Percentiles rank a stretch among this genome's conserved stretches.
Conservation (phyloP, 2,329 filamentous ascomycete species). For the Aspergillus aculeatinus region DNA sequence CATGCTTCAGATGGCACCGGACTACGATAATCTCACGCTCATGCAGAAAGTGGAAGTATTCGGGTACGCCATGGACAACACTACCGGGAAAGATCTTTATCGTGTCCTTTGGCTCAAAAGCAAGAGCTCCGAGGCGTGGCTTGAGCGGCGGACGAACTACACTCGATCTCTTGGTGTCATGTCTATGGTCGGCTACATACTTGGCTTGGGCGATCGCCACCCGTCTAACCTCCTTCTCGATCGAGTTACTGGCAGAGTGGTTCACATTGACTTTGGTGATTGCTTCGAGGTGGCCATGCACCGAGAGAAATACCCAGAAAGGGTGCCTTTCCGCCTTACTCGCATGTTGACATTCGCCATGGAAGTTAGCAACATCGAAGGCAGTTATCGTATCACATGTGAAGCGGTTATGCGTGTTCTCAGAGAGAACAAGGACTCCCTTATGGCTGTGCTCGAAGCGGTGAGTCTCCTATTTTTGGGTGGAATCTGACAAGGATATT, state of each 20-base stretch:
- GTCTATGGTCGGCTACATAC: slow-evolving; percentile 99
- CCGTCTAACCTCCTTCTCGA: slow-evolving; percentile 98
- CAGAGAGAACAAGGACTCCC: slow-evolving; percentile 93
- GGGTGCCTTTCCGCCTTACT: slow-evolving; percentile 95
- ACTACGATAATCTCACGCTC: slow-evolving; percentile 96
- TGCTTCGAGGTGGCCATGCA: slow-evolving; percentile 99
- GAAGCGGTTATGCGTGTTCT: slow-evolving; percentile 98
- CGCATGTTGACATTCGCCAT: slow-evolving; percentile 99
- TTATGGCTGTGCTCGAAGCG: slow-evolving; percentile 97
- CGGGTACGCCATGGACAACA: slow-evolving; percentile 98
- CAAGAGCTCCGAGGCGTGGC: slow-evolving; percentile 96
- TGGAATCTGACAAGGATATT: too few relatives aligned
- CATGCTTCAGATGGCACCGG: slow-evolving; percentile 99
- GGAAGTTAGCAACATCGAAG: slow-evolving; percentile 99
- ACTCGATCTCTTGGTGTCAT: slow-evolving; percentile 96
- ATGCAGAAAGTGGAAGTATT: slow-evolving; percentile 99
- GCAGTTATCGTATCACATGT: slow-evolving; percentile 95
- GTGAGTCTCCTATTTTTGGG: slow-evolving; percentile 56
- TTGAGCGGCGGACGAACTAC: slow-evolving; percentile 97
- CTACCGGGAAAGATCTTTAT: slow-evolving; percentile 96
- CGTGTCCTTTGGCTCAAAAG: slow-evolving; percentile 98
- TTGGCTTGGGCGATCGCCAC: slow-evolving; percentile 93
- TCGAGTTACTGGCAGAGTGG: slow-evolving; percentile 90
- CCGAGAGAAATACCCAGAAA: slow-evolving; percentile 96
- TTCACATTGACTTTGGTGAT: slow-evolving; percentile 98